A percentile compares a stretch with the other conserved stretches of the same genome.
Conservation (phyloP, 495 filamentous ascomycete genomes). For the Aspergillus egyptiacus region DNA sequence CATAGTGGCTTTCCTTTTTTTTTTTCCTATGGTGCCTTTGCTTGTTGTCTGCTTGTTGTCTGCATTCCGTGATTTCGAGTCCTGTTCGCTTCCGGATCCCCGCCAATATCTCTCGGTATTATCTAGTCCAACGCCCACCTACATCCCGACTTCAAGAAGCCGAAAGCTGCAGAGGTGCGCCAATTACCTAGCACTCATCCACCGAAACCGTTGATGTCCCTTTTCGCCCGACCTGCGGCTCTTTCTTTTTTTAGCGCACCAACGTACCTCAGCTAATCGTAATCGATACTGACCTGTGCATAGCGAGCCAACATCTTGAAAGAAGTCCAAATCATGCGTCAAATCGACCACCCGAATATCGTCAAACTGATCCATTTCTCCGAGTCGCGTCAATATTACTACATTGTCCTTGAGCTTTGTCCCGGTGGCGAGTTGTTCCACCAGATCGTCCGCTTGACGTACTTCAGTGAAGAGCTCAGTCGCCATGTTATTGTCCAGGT, state of each 20-base stretch:
- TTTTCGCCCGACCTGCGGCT: slow-evolving; percentile 8
- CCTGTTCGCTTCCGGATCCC: slow-evolving; percentile 9
- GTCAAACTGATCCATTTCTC: slow-evolving; percentile 88
- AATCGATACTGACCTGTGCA: slow-evolving; percentile 11
- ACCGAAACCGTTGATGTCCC: no score
- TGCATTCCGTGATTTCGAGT: not conserved
- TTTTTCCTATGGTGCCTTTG: not conserved
- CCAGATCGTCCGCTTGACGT: slow-evolving; percentile 95
- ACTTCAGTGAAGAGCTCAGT: slow-evolving; percentile 94
- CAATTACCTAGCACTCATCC: no score
- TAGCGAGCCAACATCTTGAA: slow-evolving; percentile 96
- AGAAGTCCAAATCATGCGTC: slow-evolving; percentile 97
- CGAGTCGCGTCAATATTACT: slow-evolving; percentile 93
- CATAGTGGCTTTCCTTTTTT: slow-evolving; percentile 13
- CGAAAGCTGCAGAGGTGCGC: slow-evolving; percentile 97
- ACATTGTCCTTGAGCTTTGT: slow-evolving; percentile 91
- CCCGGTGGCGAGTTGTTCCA: slow-evolving; percentile 96
- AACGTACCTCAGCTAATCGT: slow-evolving; percentile 2
- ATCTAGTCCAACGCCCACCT: slow-evolving; percentile 73
- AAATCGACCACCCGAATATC: slow-evolving; percentile 92
- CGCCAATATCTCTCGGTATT: slow-evolving; percentile 35
- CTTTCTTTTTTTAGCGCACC: slow-evolving; percentile 1
- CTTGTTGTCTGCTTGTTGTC: not conserved
- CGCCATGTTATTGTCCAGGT: slow-evolving; percentile 93
- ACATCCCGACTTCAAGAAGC: slow-evolving; percentile 89